Evolutionary conservation across 345 rosid genomes (phyloP).

Genomic region (rapeseed (Brassica napus)): DNA sequence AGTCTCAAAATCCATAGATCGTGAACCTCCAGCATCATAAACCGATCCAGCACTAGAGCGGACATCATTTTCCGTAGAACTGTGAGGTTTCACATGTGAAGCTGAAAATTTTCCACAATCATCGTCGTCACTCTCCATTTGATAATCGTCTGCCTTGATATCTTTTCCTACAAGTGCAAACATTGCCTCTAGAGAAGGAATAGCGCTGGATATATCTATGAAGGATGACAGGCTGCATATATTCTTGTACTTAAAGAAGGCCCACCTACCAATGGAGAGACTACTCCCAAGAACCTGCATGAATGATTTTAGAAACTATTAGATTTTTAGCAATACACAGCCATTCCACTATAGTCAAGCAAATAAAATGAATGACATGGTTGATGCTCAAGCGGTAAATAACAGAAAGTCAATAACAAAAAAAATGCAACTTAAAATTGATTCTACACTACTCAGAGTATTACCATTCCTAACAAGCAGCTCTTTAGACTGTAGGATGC

Average conservation of each 20-base stretch:
- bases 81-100: conserved; percentile 45
- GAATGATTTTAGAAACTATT: conserved; percentile 23
- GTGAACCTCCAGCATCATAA: conserved; percentile 62
- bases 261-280: conserved; percentile 68
- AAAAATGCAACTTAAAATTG: conserved; percentile 11
- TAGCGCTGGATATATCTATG: conserved; percentile 47
- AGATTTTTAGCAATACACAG: conserved; percentile 17
- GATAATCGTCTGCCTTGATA: conserved; percentile 50
- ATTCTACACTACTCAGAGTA: conserved; percentile 26
- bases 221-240: conserved; percentile 51
- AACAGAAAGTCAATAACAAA: not conserved
- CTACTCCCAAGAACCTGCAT: conserved; percentile 67
- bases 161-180: conserved; percentile 51
- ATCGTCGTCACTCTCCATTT: conserved; percentile 64
- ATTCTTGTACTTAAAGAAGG: conserved; percentile 62
- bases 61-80: conserved; percentile 46
- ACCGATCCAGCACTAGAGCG: conserved; percentile 55
- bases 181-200: conserved; percentile 56
- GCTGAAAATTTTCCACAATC: conserved; percentile 44
- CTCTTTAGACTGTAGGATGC: conserved; percentile 41
- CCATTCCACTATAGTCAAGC: conserved; percentile 6
- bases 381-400: conserved; percentile 8
- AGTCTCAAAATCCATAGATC: conserved; percentile 65
- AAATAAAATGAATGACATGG: conserved; percentile 10
- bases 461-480: conserved; percentile 85